Conservation (phyloP, 2,329 filamentous ascomycete species). For the Colletotrichum sansevieriae region DNA sequence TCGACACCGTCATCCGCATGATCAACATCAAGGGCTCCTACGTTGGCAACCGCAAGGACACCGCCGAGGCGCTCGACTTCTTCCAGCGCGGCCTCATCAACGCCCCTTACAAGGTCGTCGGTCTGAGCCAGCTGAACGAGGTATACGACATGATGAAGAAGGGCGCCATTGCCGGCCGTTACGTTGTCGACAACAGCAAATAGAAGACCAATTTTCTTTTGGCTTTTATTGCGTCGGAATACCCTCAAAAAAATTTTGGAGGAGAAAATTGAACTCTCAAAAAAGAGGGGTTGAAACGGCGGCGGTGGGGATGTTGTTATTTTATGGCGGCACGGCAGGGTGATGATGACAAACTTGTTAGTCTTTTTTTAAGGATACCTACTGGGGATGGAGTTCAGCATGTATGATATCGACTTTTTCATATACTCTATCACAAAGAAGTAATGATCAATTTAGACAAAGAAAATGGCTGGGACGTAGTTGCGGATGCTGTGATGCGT, state of each 20-base stretch:
- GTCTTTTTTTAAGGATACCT: slow-evolving; percentile 23
- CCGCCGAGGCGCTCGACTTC: slow-evolving; percentile 91
- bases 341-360: slow-evolving; percentile 9
- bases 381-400: slow-evolving; percentile 35
- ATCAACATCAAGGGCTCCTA: slow-evolving; percentile 93
- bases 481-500: neutral
- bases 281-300: slow-evolving; percentile 17
- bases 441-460: slow-evolving; percentile 25
- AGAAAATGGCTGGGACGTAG: neutral
- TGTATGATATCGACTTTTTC: slow-evolving; percentile 35
- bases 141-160: slow-evolving; percentile 83
- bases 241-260: neutral
- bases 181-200: slow-evolving; percentile 81
- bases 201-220: slow-evolving; percentile 50
- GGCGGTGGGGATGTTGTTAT: slow-evolving; percentile 12
- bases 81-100: slow-evolving; percentile 87
- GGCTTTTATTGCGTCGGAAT: too few species aligned
- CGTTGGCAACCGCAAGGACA: slow-evolving; percentile 92
- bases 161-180: slow-evolving; percentile 81
- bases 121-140: slow-evolving; percentile 81
- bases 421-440: slow-evolving; percentile 19
- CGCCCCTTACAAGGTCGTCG: slow-evolving; percentile 86
- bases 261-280: slow-evolving; percentile 17
- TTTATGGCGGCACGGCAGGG: slow-evolving; percentile 7
- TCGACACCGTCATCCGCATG: slow-evolving; percentile 90